Conservation (phyloP, 2,329 filamentous ascomycete species). For the Hymenoscyphus scutula region DNA sequence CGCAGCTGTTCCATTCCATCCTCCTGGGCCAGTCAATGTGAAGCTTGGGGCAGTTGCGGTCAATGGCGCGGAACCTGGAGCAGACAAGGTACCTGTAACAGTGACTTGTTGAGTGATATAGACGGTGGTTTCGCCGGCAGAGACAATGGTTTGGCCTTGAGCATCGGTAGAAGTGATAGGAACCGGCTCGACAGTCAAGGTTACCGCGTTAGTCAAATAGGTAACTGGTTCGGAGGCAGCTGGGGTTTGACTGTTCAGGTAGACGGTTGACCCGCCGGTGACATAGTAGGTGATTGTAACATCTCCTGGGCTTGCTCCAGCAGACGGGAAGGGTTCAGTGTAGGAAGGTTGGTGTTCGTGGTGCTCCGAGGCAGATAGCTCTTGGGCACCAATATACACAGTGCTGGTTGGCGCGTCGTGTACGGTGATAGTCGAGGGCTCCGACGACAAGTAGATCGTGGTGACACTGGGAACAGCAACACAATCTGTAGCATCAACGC, state of each 20-base stretch:
- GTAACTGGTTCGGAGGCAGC: slow-evolving; percentile 18
- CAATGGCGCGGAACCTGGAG: not conserved
- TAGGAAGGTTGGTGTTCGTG: not conserved
- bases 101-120: slow-evolving; percentile 17
- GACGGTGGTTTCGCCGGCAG: slow-evolving; percentile 14
- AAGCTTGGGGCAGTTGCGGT: slow-evolving; percentile 13
- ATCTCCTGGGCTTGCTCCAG: slow-evolving; percentile 8
- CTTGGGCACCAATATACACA: slow-evolving; percentile 9
- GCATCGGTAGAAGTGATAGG: not conserved
- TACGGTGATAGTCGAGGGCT: slow-evolving; percentile 20
- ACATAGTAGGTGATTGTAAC: slow-evolving; percentile 22
- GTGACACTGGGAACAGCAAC: slow-evolving; percentile 10
- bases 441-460: slow-evolving; percentile 25
- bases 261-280: slow-evolving; percentile 23
- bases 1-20: slow-evolving; percentile 24
- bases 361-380: not conserved
- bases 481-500: slow-evolving; percentile 8
- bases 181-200: slow-evolving; percentile 28
- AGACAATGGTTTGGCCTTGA: slow-evolving; percentile 19
- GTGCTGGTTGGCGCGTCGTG: slow-evolving; percentile 21
- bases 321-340: not conserved
- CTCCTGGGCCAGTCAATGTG: slow-evolving; percentile 18
- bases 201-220: slow-evolving; percentile 21
- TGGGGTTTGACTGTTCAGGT: slow-evolving; percentile 28
- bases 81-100: slow-evolving; percentile 19